These are phyloP conservation scores for Mycena galericulata DNA, from an alignment of 768 basidiomycete genomes.

Conservation along the genomic window DNA sequence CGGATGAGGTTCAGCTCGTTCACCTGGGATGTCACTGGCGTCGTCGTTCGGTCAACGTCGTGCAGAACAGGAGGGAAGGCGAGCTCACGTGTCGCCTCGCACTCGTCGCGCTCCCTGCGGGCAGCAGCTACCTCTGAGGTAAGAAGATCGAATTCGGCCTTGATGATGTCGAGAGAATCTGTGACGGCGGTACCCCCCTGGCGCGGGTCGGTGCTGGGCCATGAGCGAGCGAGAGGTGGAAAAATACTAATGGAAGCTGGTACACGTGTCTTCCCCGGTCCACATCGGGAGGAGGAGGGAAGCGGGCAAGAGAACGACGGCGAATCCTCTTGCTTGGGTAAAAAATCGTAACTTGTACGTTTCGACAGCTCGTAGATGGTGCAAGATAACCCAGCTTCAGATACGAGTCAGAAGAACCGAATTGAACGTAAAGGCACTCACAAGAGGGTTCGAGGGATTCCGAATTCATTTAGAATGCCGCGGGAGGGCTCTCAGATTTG, in stretches of 20 bases:
- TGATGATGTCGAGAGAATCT: conserved; percentile 75
- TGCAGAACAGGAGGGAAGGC: conserved; percentile 7
- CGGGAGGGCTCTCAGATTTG: too few species aligned
- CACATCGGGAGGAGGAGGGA: conserved; percentile 4
- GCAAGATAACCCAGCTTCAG: neutral
- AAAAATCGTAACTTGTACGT: conserved; percentile 25
- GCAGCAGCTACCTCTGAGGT: conserved; percentile 65
- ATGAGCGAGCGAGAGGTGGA: conserved; percentile 31
- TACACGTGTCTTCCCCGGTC: conserved; percentile 25
- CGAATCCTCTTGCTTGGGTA: neutral
- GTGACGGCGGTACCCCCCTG: conserved; percentile 47
- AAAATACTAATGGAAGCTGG: conserved; percentile 25
- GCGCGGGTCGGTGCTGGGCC: conserved; percentile 32
- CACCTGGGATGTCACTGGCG: conserved; percentile 69
- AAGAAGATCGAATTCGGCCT: conserved; percentile 77
- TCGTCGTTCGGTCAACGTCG: conserved; percentile 1
- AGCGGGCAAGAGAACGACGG: conserved; percentile 16
- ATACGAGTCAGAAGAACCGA: too few species aligned
- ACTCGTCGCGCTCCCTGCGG: conserved; percentile 77
- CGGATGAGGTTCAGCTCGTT: conserved; percentile 80
- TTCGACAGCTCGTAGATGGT: neutral
- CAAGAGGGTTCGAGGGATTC: too few species aligned
- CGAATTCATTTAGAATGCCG: too few species aligned
- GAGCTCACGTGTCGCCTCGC: conserved; percentile 74
- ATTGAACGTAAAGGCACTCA: too few species aligned